Conservation (phyloP, 768 basidiomycete species). For the Leucocoprinus leucothites region DNA sequence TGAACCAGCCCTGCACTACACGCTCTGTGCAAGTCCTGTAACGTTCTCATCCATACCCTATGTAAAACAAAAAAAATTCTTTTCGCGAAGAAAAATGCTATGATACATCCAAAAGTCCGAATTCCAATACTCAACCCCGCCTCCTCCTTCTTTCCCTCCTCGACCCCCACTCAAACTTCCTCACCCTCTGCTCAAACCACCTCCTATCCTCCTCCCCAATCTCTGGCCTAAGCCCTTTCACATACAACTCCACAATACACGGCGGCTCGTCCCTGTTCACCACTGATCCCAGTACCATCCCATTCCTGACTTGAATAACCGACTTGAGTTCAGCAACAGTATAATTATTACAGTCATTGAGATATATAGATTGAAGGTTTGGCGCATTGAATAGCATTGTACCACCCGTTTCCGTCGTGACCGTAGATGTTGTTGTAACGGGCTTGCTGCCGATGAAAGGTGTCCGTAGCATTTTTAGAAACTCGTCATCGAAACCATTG, state of each 20-base stretch:
- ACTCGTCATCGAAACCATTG: constrained; percentile 15
- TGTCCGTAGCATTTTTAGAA: constrained; percentile 14
- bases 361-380: constrained; percentile 17
- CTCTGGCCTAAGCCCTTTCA: constrained; percentile 13
- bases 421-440: too few relatives aligned
- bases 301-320: constrained; percentile 16
- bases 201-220: constrained; percentile 10
- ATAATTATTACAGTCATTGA: constrained; percentile 18
- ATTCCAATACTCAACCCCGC: not conserved
- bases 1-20: too few relatives aligned
- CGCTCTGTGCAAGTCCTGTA: too few relatives aligned
- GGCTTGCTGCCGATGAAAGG: too few relatives aligned
- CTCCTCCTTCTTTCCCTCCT: not conserved
- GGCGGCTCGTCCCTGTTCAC: constrained; percentile 7
- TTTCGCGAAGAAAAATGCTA: not conserved
- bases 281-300: constrained; percentile 2
- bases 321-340: constrained; percentile 12
- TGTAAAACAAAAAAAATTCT: not conserved
- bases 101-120: not conserved
- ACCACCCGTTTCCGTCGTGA: not conserved
- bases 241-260: constrained; percentile 15
- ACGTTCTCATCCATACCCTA: too few relatives aligned
- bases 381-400: constrained; percentile 4
- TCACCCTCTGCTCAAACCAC: constrained; percentile 15
- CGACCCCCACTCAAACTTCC: constrained; percentile 13